Evolutionary conservation across 23 red algal species (phyloP), one percentile per base, ranked within the genome.

Genomic region (Gracilaria vermiculophylla): DNA sequence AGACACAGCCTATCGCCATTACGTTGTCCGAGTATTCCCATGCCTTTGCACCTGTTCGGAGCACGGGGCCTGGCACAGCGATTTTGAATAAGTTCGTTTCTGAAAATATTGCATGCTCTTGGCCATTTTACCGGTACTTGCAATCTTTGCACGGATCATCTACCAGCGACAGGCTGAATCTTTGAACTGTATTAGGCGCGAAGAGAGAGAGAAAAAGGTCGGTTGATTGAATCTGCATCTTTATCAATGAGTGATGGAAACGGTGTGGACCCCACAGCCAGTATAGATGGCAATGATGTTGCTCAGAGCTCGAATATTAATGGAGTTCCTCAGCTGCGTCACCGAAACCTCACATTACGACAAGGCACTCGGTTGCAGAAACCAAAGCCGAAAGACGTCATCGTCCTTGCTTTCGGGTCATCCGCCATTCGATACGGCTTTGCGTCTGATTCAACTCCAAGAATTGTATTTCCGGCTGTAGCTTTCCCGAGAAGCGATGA

Each of bases 401-500:
- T 89, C 31, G 85, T 89, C 32, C 52, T 89, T 49, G 45, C 85
- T 45, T 78, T 89, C 52, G 85, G 85, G 23, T 78, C 70, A 5
- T 69, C 51, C 19, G 69, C 85, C 23, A 89, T 89, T 58, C 85
- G 85, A 40, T 89, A 89, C 37, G 85, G 85, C 1, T 78, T 89
- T 43, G 85, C 85, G 5, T 53, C 45, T 12, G 85, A 89, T 67
- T 61, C 57, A 40, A 78, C 70, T 62, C 85, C 85, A 17, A 62
- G 72, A 49, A 77, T 60, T 57, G 55, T 89, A 19, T 76, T 78
- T 31, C 70, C 85, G 21, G 85, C 85, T 20, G 70, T 89, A 8
- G 85, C 85, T 7, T 78, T 76, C 40, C 17, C 32, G 39, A 45
- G 70, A 23, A 65, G 52, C 36, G 45, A 60, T 27, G 56, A 65